A percentile compares a stretch with the other conserved stretches of the same genome.
These are phyloP conservation scores for Argentina anserina DNA, from an alignment of 306 rosid genomes.

Conservation along the genomic window DNA sequence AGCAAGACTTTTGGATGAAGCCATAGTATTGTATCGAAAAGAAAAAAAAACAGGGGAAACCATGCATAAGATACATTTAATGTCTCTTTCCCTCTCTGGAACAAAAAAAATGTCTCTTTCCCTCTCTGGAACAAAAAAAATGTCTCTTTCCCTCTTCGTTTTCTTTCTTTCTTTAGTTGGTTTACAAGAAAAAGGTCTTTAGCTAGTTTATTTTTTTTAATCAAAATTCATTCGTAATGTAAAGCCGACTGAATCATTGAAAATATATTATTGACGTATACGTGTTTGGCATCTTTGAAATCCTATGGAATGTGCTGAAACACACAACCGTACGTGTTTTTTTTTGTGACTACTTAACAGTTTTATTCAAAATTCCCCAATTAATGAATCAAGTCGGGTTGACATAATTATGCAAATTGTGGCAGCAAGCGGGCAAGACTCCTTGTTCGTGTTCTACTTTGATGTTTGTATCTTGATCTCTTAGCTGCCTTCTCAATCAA, in stretches of 20 bases:
- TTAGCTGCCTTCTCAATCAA: background rate
- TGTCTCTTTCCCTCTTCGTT: background rate
- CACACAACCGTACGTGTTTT: no score
- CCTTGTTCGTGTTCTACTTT: background rate
- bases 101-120: background rate
- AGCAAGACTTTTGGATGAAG: background rate
- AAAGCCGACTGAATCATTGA: slow-evolving; percentile 8
- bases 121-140: no score
- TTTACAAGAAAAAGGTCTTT: background rate
- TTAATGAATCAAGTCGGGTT: background rate
- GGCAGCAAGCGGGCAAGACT: background rate
- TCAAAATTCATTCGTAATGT: background rate
- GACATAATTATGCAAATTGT: background rate
- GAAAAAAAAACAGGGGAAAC: no score
- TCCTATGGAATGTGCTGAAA: background rate
- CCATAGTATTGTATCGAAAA: no score
- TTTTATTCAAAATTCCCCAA: background rate
- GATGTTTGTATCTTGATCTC: background rate
- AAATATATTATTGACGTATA: background rate
- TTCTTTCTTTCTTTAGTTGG: background rate
- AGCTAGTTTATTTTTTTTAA: background rate
- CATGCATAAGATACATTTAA: no score
- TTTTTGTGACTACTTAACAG: no score
- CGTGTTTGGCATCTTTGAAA: slow-evolving; percentile 1
- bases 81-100: background rate